A percentile compares a stretch with the other conserved stretches of the same genome.
phyloP scores from a whole-genome alignment of 2,329 filamentous ascomycete genomes.

The Aspergillus niger region DNA sequence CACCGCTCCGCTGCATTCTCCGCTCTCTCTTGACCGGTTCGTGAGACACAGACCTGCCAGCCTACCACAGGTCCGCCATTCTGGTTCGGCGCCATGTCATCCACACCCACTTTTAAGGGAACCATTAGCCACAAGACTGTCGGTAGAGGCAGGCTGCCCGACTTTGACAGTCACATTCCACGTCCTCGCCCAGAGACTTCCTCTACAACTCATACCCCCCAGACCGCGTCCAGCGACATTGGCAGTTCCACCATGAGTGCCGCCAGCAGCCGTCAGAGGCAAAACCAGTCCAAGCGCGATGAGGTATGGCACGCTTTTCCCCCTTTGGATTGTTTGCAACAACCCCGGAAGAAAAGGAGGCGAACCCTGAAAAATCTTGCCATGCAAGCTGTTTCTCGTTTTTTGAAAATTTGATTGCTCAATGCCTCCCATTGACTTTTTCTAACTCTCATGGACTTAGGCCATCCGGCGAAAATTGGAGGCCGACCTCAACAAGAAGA shows the following conservation, averaged over 20 bases:
- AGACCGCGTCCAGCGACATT: slow-evolving; percentile 52
- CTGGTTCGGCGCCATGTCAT: slow-evolving; percentile 52
- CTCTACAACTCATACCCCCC: slow-evolving; percentile 39
- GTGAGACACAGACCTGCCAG: slow-evolving; percentile 25
- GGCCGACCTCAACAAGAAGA: slow-evolving; percentile 97
- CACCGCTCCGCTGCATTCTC: slow-evolving; percentile 12
- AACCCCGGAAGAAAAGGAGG: not conserved
- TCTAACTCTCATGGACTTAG: slow-evolving; percentile 50
- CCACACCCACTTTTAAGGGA: slow-evolving; percentile 60
- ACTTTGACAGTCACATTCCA: slow-evolving; percentile 60
- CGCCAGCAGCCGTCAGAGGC: slow-evolving; percentile 82
- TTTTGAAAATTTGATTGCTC: not conserved
- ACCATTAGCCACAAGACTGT: slow-evolving; percentile 56
- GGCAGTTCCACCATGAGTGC: slow-evolving; percentile 76
- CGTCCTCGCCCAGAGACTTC: slow-evolving; percentile 59
- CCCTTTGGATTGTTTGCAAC: not conserved
- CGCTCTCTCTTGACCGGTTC: slow-evolving; percentile 21
- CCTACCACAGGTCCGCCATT: slow-evolving; percentile 6
- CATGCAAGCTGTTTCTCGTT: not conserved
- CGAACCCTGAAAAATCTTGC: slow-evolving; percentile 1
- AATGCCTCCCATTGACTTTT: slow-evolving; percentile 1
- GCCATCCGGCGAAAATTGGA: slow-evolving; percentile 97
- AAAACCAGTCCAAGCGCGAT: slow-evolving; percentile 96
- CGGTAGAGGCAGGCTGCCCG: slow-evolving; percentile 54
- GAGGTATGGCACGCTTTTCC: slow-evolving; percentile 63